Evolutionary conservation across 192 early-diverging fungal genomes (phyloP).

Genomic region (Piromyces sp.): DNA sequence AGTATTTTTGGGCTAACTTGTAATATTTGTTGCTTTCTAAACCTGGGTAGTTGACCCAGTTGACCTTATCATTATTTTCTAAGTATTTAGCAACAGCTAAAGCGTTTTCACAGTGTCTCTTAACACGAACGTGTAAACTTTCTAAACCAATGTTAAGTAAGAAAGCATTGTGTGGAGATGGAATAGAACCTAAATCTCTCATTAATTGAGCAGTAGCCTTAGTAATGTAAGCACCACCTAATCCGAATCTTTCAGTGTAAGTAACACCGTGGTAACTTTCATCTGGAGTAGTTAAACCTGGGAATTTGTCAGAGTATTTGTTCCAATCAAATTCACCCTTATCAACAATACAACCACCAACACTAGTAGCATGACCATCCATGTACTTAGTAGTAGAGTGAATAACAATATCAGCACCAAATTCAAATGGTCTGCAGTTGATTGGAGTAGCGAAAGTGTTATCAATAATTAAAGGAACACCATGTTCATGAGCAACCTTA

Average conservation of each 20-base stretch:
- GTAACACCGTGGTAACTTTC: constrained; percentile 69
- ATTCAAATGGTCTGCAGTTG: background rate
- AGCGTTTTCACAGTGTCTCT: background rate
- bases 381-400: constrained; percentile 58
- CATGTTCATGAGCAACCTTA: background rate
- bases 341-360: constrained; percentile 44
- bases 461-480: background rate
- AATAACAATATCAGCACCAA: constrained; percentile 47
- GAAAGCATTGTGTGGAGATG: constrained; percentile 2
- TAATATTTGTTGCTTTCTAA: background rate
- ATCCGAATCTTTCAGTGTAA: background rate
- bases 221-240: background rate
- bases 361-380: constrained; percentile 48
- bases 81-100: constrained; percentile 1
- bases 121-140: background rate
- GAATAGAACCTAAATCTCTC: constrained; percentile 1
- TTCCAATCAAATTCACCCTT: constrained; percentile 49
- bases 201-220: background rate
- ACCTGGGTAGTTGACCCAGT: constrained; percentile 1
- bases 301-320: constrained; percentile 59
- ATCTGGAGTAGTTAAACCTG: constrained; percentile 66
- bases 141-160: background rate
- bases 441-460: background rate
- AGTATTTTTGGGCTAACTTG: background rate
- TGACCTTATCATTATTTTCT: background rate